These are phyloP conservation scores for Tylopilus sp. DNA, from an alignment of 1,284 basidiomycete species.

Conservation along the genomic window DNA sequence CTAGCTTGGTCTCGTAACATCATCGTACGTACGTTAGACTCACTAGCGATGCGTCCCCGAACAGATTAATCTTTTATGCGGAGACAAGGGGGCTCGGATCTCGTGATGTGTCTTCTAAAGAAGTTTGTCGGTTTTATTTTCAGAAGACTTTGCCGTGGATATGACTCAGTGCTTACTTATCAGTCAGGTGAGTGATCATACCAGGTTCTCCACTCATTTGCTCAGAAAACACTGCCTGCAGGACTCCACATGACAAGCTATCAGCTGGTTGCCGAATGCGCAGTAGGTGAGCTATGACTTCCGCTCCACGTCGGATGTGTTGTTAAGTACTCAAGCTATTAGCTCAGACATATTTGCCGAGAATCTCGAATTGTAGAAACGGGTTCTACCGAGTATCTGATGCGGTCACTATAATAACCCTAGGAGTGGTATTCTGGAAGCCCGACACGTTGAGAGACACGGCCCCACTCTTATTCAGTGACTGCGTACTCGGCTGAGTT, in stretches of 20 bases:
- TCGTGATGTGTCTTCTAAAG: background rate
- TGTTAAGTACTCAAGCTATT: background rate
- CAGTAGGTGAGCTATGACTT: background rate
- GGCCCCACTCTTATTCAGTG: conserved; percentile 1
- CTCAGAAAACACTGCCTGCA: no score
- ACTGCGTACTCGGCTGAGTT: conserved; percentile 1
- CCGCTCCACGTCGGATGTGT: background rate
- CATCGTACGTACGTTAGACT: no score
- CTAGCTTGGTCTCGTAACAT: no score
- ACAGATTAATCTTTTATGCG: conserved; percentile 16
- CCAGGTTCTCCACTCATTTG: conserved; percentile 2
- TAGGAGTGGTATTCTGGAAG: conserved; percentile 8
- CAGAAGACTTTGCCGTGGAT: background rate
- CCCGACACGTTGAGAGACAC: background rate
- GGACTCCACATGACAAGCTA: no score
- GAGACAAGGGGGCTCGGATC: conserved; percentile 14
- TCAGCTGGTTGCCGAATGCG: no score
- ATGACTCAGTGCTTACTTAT: background rate
- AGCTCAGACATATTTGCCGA: background rate
- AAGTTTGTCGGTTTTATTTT: background rate
- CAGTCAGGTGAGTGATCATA: conserved; percentile 27
- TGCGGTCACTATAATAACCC: conserved; percentile 13
- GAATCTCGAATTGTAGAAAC: conserved; percentile 10
- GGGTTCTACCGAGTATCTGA: conserved; percentile 17
- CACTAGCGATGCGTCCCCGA: background rate